Conservation (phyloP, 2,329 filamentous ascomycete species). For the Ophiostoma australiae region DNA sequence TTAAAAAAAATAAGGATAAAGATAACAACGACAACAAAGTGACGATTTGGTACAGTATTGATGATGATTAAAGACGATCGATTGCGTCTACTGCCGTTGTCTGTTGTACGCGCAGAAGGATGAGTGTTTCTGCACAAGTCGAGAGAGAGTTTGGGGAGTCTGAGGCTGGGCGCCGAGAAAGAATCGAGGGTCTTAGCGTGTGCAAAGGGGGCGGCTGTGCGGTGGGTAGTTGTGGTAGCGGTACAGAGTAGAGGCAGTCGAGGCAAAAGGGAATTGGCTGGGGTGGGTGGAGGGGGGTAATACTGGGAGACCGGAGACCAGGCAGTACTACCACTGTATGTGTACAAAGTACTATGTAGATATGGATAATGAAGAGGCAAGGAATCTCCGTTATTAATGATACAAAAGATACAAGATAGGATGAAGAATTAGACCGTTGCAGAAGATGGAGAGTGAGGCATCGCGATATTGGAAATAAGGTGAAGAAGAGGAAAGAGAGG, state of each 20-base stretch:
- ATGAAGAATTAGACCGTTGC: not conserved
- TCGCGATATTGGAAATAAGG: not conserved
- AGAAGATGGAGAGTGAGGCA: not conserved
- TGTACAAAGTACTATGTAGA: not conserved
- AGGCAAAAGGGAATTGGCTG: conserved; percentile 9
- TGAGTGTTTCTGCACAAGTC: conserved; percentile 10
- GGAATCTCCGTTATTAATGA: not conserved
- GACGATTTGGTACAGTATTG: not conserved
- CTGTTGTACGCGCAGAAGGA: conserved; percentile 18
- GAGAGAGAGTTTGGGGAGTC: conserved; percentile 8
- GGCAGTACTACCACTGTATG: too few species aligned
- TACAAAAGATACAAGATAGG: not conserved
- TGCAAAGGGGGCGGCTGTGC: conserved; percentile 17
- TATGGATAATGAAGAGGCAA: not conserved
- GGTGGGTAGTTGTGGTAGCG: not conserved
- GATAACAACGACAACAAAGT: not conserved
- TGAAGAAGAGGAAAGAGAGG: not conserved
- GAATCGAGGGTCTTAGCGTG: conserved; percentile 17
- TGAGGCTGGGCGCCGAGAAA: conserved; percentile 24
- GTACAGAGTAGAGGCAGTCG: not conserved
- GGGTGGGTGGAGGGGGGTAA: not conserved
- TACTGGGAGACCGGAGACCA: not conserved
- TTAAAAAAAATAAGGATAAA: not conserved
- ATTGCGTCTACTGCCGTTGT: not conserved
- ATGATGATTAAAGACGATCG: not conserved